Base-by-base conservation (phyloP, 2,329 filamentous ascomycete genomes). In the Colletotrichum aenigma region DNA sequence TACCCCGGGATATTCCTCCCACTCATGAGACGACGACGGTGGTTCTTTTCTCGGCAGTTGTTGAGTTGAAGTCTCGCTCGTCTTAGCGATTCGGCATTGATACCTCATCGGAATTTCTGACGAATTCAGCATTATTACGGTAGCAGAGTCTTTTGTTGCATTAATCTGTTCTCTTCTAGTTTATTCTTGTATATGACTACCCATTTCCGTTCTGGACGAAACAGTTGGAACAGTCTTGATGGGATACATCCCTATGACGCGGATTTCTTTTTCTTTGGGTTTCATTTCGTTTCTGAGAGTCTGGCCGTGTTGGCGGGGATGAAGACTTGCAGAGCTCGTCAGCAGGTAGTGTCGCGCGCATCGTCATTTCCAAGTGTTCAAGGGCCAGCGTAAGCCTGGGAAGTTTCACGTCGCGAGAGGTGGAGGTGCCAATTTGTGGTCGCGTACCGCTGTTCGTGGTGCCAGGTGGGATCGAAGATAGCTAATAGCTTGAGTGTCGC, bases 1-100 rank as follows among this genome's bases (percentile, higher is more conserved):
- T 76, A 70, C 77, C 79, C 65, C 70, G 75, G 66, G 65, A 76
- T 65, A 76, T 43, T 55, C 43, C 52, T 65, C 69, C 73, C 65
- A 62, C 38, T 71, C 56, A 71, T 60, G 62, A 66, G 65, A 67
- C 62, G 71, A 67, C 64, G 66, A 71, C 48, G 71, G 24, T 28
- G 70, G 26, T 75, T 76, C 60, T 66, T 36, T 71, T 75, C 71
- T 70, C 55, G 55, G 70, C 74, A 74, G 74, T 26, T 52, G 70
- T 68, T 58, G 48, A 73, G 73, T 68, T 67, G 62, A 71, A 71
- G 69, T 52, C 72, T 71, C 32, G 9, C 26, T 52, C 38, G 38
- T 73, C 70, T 68, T 73, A 52, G 73, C 70, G 64, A 65, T 68
- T 68, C 73, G 56, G 62, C 70, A 68, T 58, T 48, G 70, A 73